Base-by-base conservation (phyloP, 495 filamentous ascomycete genomes). In the Neurospora intermedia region DNA sequence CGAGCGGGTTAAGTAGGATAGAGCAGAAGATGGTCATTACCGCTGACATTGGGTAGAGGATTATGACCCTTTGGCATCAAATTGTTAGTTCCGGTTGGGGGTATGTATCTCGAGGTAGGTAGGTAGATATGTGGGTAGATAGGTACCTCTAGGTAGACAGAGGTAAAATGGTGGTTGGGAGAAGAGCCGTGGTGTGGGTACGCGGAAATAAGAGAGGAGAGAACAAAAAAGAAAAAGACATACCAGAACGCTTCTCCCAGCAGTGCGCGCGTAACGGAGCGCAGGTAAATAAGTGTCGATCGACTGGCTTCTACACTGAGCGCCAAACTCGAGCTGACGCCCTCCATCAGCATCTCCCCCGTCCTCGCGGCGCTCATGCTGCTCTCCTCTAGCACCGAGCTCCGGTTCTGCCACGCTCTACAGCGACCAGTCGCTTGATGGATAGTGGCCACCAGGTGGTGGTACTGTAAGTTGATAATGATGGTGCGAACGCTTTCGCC, bases 41-140 rank as follows among this genome's bases (percentile, higher is more conserved):
- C 39, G 85, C 85, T 23, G 85, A 85, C 74, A 87, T 85, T 43
- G 85, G 86, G 72, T 88, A 88, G 76, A 86, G 87, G 18, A 87
- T 80, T 0, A 87, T 73, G 13, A 81, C 82, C 82, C 84, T 38
- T 4, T 38, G 35, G 4, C 6, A 6, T 35, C 2, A 35, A 2
- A 4, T 38, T 4, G 35, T 38, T 31, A 31, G 27, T 31, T 31
- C 2, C 27, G 27, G 27, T 2, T 31, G 27, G 27, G 27, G 27
- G 27, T 31, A 31, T 31, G 3, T 31, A 31, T 2, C 27, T 31
- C 27, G 2, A 31, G 27, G 27, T 31, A 31, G 27, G 2, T 31
- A 27, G n/a, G 8, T 59, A 23, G 48, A 38, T 35, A 3, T 35
- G 41, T 23, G 18, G 35, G 27, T 31, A 27, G 27, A 2, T 70